Evolutionary conservation across 2,329 filamentous ascomycete species (phyloP).

Genomic region (Fusarium beomiforme): DNA sequence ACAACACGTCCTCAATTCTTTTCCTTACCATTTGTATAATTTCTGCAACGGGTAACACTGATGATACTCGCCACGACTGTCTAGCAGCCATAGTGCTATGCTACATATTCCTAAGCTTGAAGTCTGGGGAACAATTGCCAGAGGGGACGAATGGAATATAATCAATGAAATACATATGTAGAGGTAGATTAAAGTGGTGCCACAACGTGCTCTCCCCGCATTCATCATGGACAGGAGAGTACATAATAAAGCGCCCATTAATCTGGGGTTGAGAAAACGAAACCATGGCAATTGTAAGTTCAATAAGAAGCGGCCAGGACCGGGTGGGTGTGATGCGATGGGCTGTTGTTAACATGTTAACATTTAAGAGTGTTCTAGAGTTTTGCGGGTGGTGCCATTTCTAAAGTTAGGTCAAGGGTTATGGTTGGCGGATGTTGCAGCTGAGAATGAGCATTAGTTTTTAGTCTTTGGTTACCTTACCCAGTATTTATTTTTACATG

Average conservation of each 20-base stretch:
- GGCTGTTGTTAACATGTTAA: constrained; percentile 33
- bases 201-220: constrained; percentile 22
- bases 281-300: neutral
- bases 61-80: neutral
- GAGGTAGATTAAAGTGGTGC: constrained; percentile 3
- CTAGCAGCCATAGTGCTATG: neutral
- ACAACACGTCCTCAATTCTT: neutral
- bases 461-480: neutral
- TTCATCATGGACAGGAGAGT: neutral
- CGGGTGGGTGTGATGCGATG: constrained; percentile 33
- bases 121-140: neutral
- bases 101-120: neutral
- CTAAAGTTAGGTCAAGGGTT: neutral
- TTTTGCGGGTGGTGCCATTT: constrained; percentile 38
- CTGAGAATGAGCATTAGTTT: neutral
- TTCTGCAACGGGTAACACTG: neutral
- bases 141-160: constrained; percentile 1
- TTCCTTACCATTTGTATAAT: neutral
- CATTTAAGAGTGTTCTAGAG: constrained; percentile 34
- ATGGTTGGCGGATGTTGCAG: neutral
- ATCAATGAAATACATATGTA: no score
- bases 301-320: neutral
- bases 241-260: constrained; percentile 16
- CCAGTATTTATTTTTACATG: neutral
- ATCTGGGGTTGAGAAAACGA: constrained; percentile 34